These are phyloP conservation scores for Ascochyta viciae-villosae DNA, from an alignment of 2,329 filamentous ascomycete genomes.

Conservation along the genomic window DNA sequence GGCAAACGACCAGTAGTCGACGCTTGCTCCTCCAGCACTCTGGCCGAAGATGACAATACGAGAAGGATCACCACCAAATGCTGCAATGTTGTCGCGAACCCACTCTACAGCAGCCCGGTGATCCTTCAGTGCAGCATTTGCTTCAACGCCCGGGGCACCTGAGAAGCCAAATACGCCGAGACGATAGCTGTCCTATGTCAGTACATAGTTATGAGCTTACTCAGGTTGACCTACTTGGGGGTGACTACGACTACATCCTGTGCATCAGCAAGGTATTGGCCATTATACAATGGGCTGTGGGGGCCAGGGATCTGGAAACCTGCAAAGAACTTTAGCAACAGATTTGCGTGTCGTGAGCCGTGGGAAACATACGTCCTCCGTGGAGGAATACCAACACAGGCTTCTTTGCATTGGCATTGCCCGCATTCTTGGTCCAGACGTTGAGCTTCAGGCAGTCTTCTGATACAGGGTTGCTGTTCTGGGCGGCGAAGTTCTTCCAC, in stretches of 20 bases:
- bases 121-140: slow-evolving; percentile 48
- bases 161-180: slow-evolving; percentile 51
- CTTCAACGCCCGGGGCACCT: slow-evolving; percentile 42
- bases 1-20: slow-evolving; percentile 60
- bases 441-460: slow-evolving; percentile 44
- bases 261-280: slow-evolving; percentile 35
- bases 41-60: slow-evolving; percentile 52
- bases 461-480: slow-evolving; percentile 29
- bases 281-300: slow-evolving; percentile 36
- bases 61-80: slow-evolving; percentile 50
- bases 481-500: slow-evolving; percentile 38
- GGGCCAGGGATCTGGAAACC: slow-evolving; percentile 36
- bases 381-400: slow-evolving; percentile 41
- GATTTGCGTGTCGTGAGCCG: background rate
- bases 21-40: slow-evolving; percentile 49
- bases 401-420: slow-evolving; percentile 26
- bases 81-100: slow-evolving; percentile 50
- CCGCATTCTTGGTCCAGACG: slow-evolving; percentile 34
- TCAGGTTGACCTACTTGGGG: slow-evolving; percentile 23
- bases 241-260: slow-evolving; percentile 44
- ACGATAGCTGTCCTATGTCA: slow-evolving; percentile 38
- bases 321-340: slow-evolving; percentile 12
- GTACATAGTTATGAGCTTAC: too few relatives aligned
- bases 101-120: slow-evolving; percentile 46
- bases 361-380: slow-evolving; percentile 32